Conservation (phyloP, 257 asterid genomes). For the Scutellaria baicalensis region DNA sequence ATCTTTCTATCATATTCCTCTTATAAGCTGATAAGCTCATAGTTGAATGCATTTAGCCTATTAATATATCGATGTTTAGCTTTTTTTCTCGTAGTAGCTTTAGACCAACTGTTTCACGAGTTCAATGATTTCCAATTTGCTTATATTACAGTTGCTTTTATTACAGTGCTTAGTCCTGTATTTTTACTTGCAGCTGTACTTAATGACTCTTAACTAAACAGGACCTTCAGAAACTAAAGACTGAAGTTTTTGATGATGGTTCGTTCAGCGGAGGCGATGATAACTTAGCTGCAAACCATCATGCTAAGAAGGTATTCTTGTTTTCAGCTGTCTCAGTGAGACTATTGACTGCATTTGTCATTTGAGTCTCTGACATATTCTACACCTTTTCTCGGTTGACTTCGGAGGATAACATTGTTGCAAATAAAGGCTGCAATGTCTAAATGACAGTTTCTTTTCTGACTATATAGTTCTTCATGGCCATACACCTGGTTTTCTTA, state of each 20-base stretch:
- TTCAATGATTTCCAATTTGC: not conserved
- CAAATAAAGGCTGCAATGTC: not conserved
- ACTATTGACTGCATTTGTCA: not conserved
- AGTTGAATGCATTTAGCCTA: not conserved
- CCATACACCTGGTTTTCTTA: not conserved
- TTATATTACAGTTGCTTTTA: not conserved
- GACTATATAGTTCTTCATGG: not conserved
- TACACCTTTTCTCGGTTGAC: not conserved
- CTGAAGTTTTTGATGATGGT: slow-evolving; percentile 27
- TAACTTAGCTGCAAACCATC: slow-evolving; percentile 23
- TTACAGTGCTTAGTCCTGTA: not conserved
- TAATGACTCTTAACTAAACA: slow-evolving; percentile 12
- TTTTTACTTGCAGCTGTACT: slow-evolving; percentile 2
- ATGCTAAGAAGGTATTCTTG: slow-evolving; percentile 21
- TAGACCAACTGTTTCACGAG: not conserved
- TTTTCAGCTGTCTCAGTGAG: not conserved
- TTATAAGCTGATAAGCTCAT: not conserved
- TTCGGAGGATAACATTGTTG: slow-evolving; percentile 1
- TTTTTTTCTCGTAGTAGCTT: not conserved
- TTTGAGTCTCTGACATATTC: not conserved
- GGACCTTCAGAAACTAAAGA: slow-evolving; percentile 32
- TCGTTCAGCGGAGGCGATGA: slow-evolving; percentile 6
- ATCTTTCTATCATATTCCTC: not conserved
- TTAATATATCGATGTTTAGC: not conserved
- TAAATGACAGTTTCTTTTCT: not conserved